These are phyloP conservation scores for Melampsora americana DNA, from an alignment of 1,284 basidiomycete species.

Conservation along the genomic window DNA sequence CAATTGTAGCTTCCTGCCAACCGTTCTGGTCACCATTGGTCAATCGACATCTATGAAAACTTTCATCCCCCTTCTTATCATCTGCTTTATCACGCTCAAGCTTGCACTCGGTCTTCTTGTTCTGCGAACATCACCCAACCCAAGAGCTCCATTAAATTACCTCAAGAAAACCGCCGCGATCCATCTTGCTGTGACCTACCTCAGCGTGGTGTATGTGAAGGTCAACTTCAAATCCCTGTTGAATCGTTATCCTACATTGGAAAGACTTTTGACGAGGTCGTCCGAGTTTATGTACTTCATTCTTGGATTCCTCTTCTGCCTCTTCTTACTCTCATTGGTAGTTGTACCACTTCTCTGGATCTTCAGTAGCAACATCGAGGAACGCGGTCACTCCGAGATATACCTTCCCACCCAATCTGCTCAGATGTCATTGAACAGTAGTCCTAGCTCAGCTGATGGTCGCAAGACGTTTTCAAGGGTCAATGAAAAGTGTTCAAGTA, in stretches of 20 bases:
- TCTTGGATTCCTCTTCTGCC: conserved; percentile 29
- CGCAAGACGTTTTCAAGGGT: neutral
- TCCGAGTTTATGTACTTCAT: conserved; percentile 38
- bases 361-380: conserved; percentile 20
- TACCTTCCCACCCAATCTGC: neutral
- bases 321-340: conserved; percentile 23
- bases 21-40: conserved; percentile 14
- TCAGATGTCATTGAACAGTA: neutral
- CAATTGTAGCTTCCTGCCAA: conserved; percentile 34
- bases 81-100: conserved; percentile 40
- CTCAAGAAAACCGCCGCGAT: conserved; percentile 25
- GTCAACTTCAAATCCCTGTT: conserved; percentile 31
- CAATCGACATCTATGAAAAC: conserved; percentile 19
- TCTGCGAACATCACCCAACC: conserved; percentile 29
- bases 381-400: neutral
- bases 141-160: conserved; percentile 26
- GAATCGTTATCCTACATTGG: conserved; percentile 33
- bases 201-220: conserved; percentile 19
- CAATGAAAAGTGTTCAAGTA: neutral
- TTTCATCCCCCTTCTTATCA: conserved; percentile 25
- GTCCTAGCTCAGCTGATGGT: neutral
- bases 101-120: conserved; percentile 31
- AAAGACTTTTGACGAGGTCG: conserved; percentile 16
- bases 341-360: conserved; percentile 42
- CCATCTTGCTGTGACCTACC: conserved; percentile 28